phyloP scores from a whole-genome alignment of 2,329 filamentous ascomycete genomes.

The Talaromyces sp. region DNA sequence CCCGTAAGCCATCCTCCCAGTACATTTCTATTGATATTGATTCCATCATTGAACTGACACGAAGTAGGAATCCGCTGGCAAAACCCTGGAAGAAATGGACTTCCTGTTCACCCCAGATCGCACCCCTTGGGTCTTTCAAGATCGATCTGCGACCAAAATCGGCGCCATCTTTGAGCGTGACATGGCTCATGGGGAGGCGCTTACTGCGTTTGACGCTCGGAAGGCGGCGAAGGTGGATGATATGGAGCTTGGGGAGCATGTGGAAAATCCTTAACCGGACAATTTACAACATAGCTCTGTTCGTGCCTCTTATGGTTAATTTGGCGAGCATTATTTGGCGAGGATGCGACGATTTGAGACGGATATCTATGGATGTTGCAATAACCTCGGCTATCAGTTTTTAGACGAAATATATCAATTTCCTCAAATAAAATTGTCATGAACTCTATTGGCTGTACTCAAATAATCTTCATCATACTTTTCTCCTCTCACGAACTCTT shows the following conservation, averaged over 20 bases:
- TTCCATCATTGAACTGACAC: background rate
- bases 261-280: background rate
- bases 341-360: background rate
- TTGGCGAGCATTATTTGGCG: too few species aligned
- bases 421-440: background rate
- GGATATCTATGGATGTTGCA: background rate
- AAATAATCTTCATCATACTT: background rate
- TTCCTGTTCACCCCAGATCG: conserved; percentile 23
- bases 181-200: conserved; percentile 24
- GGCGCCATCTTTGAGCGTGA: conserved; percentile 27
- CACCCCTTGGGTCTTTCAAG: conserved; percentile 23
- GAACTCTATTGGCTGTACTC: background rate
- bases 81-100: conserved; percentile 25
- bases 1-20: conserved; percentile 20
- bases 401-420: background rate
- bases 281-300: background rate
- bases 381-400: background rate
- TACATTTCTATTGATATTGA: background rate
- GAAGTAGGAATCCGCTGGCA: conserved; percentile 24
- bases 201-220: conserved; percentile 23
- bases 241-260: conserved; percentile 2
- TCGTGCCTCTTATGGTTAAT: too few species aligned
- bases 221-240: background rate
- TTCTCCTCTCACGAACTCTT: background rate
- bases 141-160: conserved; percentile 23